Evolutionary conservation across 192 early-diverging fungal species (phyloP), one percentile per base, ranked within the genome.

Genomic region (Coemansia asiatica): DNA sequence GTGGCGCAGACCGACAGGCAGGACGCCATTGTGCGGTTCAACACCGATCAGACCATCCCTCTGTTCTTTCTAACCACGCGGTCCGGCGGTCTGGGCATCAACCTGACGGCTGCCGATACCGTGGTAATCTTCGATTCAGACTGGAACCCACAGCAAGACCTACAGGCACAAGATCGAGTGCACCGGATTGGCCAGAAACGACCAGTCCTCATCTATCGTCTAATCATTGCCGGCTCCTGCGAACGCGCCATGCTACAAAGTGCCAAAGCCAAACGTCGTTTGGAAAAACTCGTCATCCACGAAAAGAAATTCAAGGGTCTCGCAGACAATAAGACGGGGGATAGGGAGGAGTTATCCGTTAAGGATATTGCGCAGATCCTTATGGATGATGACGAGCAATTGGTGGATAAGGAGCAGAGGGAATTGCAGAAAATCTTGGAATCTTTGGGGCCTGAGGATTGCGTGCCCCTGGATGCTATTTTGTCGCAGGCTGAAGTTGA

Each of bases 121-220:
- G 97, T 98, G 9, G 85, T 98, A 48, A 90, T 98, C 55, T 97
- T 93, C 72, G 97, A 97, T 66, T 95, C 89, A 53, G 95, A 92
- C 73, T 97, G 95, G 94, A 98, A 99, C 67, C 97, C 95, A n/a
- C 97, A 99, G 87, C 90, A 91, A 76, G 97, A 98, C 72, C 71
- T 98, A 58, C 95, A 99, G 70, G 95, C 97, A 9, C 92, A 95
- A 75, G 95, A 97, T 76, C 90, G 97, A 40, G 95, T 92, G 2
- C 97, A 99, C 71, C 87, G 95, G 54, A 97, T 99, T 67, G 97
- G 97, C 26, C 97, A 99, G 67, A 91, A 86, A 4, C 89, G 85
- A 35, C 95, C 94, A 1, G 95, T 99, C 0, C 83, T 96, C 22
- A 85, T 99, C 47, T 99, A 96, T 67, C 83, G 97, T 6, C 77